Percentiles rank a stretch among this genome's conserved stretches.
Conservation (phyloP, 2,329 filamentous ascomycete genomes). For the Diaporthe vaccinii region DNA sequence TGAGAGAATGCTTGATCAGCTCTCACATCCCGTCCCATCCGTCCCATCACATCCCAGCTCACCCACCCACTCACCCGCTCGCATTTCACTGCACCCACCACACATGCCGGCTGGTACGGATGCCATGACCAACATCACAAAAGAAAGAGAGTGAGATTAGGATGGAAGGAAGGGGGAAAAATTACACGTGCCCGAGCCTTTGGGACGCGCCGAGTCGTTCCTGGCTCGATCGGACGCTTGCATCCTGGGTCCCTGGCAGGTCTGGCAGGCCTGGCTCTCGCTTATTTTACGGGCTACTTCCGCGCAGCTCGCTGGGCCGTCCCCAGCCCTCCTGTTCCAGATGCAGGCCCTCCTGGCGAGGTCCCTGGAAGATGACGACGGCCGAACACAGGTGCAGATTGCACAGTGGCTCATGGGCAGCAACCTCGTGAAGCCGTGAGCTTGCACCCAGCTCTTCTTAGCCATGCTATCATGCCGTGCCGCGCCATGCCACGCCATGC, state of each 20-base stretch:
- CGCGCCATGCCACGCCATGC: slow-evolving; percentile 28
- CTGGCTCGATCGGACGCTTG: slow-evolving; percentile 18
- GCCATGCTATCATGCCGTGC: slow-evolving; percentile 30
- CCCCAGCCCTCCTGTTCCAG: slow-evolving; percentile 31
- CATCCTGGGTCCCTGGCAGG: neutral
- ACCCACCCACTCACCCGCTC: neutral
- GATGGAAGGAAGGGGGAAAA: neutral
- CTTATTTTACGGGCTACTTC: slow-evolving; percentile 30
- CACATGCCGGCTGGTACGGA: slow-evolving; percentile 5
- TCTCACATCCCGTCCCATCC: slow-evolving; percentile 21
- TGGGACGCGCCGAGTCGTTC: slow-evolving; percentile 20
- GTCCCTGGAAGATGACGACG: slow-evolving; percentile 23
- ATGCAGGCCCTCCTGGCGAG: slow-evolving; percentile 14
- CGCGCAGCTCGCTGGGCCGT: slow-evolving; percentile 8
- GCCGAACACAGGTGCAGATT: neutral
- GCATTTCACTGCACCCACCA: neutral
- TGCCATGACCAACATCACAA: neutral
- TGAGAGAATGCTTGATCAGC: slow-evolving; percentile 9
- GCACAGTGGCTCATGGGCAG: slow-evolving; percentile 9
- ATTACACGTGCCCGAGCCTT: neutral
- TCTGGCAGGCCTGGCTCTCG: slow-evolving; percentile 19
- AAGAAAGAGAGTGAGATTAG: neutral
- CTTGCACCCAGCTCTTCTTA: neutral
- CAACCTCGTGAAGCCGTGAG: slow-evolving; percentile 12
- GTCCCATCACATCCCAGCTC: neutral